Evolutionary conservation across 805 yeast species (phyloP), one percentile per base, ranked within the genome.

Genomic region (Yarrowia sp.): DNA sequence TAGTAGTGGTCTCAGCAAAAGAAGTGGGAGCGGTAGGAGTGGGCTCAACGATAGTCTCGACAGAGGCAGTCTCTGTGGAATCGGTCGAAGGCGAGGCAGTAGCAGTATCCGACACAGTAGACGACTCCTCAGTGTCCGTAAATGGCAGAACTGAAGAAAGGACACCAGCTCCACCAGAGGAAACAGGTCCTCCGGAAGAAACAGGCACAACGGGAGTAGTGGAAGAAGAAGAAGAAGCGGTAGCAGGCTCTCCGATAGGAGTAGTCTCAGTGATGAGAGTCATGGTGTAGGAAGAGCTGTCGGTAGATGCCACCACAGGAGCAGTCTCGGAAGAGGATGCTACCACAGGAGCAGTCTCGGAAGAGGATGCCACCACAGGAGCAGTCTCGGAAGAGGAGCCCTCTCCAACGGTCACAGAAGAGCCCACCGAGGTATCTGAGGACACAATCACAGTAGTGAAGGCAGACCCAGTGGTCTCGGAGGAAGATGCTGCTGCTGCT

Each of bases 101-200:
- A 21, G 26, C 36, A 16, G 36, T 16, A 43, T 12, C 8, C 21
- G 68, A n/a, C 35, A 22, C 38, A 6, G 30, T 21, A 6, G 61
- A 8, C 17, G 48, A 14, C n/a, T 59, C 43, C 46, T 56, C 63
- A 4, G 62, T 33, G 22, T 22, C 38, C 12, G 65, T 22, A 24
- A 38, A 28, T 22, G 63, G 41, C 12, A 56, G 44, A 8, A 64
- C 51, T 14, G 49, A 30, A 11, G 65, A 32, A 11, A 51, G 41
- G 16, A 51, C 32, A 12, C 67, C 43, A 26, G 58, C 66, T n/a
- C 38, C 58, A 9, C 65, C 24, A 6, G 52, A 22, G 19, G 68
- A 62, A 17, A 21, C 52, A 30, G 40, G 22, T 4, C 33, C 44
- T 10, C 4, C 46, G 10, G 61, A 38, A 38, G 61, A 26, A 5